Base-by-base conservation (phyloP, 1,139 yeast species). In the Blastobotrys apis region DNA sequence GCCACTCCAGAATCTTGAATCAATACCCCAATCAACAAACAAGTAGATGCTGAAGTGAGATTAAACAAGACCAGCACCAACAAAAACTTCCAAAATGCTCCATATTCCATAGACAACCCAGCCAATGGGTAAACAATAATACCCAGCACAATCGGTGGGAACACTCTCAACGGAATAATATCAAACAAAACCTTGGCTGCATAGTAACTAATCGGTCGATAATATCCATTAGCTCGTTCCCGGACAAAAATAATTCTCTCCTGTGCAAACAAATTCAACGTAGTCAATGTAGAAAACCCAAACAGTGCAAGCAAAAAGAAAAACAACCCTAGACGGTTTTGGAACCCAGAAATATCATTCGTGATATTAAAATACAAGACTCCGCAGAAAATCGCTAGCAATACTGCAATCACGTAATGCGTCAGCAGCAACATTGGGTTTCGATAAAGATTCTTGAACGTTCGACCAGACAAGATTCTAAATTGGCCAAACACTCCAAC, bases 291-390 rank as follows among this genome's bases (percentile, higher is more conserved):
- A 1, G 95, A 83, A 63, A 92, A 92, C 0, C 98, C 98, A 68
- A 92, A 90, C 58, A 90, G 75, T 3, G 97, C 87, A 52, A 92
- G 71, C 44, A 90, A 68, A 63, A 90, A 90, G 72, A 92, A 90
- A 65, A 92, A 92, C 50, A 92, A 71, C 0, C 98, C 98, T 52
- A 92, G 71, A 57, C 98, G 76, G 65, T 92, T 92, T 63, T 92
- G 98, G 71, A 92, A 92, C 0, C 98, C 98, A 58, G 95, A 81
- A 47, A 92, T 90, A 63, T 92, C 96, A 59, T 88, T 84, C 36
- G 81, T 72, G 20, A 90, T 80, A 57, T 87, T 73, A 65, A 82
- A 90, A 64, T 92, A 92, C 34, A 92, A 70, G 44, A 79, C 78
- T 0, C 97, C 97, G 66, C 95, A 83, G 64, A 92, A 85, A 3